These are phyloP conservation scores for Phialemonium atrogriseum DNA, from an alignment of 2,329 filamentous ascomycete genomes.

Conservation along the genomic window DNA sequence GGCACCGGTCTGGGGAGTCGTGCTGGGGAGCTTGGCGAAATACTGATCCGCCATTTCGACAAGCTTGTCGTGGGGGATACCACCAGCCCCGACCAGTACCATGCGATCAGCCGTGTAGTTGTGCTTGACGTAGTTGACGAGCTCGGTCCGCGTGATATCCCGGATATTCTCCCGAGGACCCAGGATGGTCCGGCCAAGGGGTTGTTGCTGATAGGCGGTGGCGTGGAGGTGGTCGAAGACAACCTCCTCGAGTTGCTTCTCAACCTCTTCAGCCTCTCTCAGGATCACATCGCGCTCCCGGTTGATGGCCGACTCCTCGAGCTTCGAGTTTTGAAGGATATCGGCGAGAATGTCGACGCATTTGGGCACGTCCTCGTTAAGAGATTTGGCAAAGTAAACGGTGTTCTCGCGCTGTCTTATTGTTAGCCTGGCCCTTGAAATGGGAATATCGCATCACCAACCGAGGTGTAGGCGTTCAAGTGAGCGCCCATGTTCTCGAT, in stretches of 20 bases:
- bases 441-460: constrained; percentile 30
- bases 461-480: constrained; percentile 98
- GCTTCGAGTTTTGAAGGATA: constrained; percentile 98
- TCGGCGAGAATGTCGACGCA: constrained; percentile 98
- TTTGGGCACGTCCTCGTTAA: constrained; percentile 94
- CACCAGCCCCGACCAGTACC: constrained; percentile 94
- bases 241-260: constrained; percentile 99
- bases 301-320: constrained; percentile 87
- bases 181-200: constrained; percentile 93
- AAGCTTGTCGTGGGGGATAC: constrained; percentile 86
- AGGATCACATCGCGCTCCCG: constrained; percentile 98
- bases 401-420: constrained; percentile 82
- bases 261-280: constrained; percentile 97
- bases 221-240: constrained; percentile 99
- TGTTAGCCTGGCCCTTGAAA: constrained; percentile 8
- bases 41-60: constrained; percentile 96
- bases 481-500: constrained; percentile 99
- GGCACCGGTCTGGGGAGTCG: constrained; percentile 66
- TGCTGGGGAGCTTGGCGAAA: constrained; percentile 72
- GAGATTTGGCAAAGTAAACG: constrained; percentile 98
- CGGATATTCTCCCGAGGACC: constrained; percentile 98
- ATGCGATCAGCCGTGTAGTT: constrained; percentile 99
- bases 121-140: constrained; percentile 94
- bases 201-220: constrained; percentile 94
- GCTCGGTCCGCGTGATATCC: constrained; percentile 85